Evolutionary conservation across 805 yeast species (phyloP).

Genomic region (Candida succiphila): DNA sequence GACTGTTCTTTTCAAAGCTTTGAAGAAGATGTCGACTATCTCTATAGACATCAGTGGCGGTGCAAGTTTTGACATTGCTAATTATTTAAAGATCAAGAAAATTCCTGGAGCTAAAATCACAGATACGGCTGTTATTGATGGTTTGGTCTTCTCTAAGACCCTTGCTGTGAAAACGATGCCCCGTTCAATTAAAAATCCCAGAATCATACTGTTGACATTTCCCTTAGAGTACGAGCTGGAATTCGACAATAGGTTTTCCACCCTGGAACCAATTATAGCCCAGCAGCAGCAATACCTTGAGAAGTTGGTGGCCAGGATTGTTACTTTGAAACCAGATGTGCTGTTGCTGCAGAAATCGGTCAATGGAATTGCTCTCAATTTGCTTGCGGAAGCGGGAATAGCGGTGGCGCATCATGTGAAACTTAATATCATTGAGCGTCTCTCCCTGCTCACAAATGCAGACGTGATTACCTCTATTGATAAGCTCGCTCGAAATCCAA

Average conservation of each 20-base stretch:
- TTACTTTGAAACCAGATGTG: slow-evolving; percentile 68
- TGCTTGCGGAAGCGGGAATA: slow-evolving; percentile 65
- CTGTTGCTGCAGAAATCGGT: slow-evolving; percentile 72
- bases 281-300: slow-evolving; percentile 82
- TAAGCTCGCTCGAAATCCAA: slow-evolving; percentile 61
- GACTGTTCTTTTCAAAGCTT: slow-evolving; percentile 34
- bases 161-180: slow-evolving; percentile 79
- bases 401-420: slow-evolving; percentile 77
- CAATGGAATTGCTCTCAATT: slow-evolving; percentile 69
- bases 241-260: slow-evolving; percentile 37
- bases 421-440: slow-evolving; percentile 68
- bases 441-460: slow-evolving; percentile 71
- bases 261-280: slow-evolving; percentile 72
- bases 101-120: slow-evolving; percentile 64
- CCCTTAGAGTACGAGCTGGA: slow-evolving; percentile 79
- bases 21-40: slow-evolving; percentile 47
- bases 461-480: slow-evolving; percentile 84
- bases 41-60: slow-evolving; percentile 52
- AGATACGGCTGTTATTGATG: slow-evolving; percentile 59
- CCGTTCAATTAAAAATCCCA: slow-evolving; percentile 49
- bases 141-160: slow-evolving; percentile 76
- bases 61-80: slow-evolving; percentile 77
- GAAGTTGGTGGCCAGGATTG: slow-evolving; percentile 70
- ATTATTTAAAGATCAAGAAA: slow-evolving; percentile 78
- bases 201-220: slow-evolving; percentile 74